Conservation (phyloP, 371 early-diverging fungal genomes). For the Rhizopus delemar region DNA sequence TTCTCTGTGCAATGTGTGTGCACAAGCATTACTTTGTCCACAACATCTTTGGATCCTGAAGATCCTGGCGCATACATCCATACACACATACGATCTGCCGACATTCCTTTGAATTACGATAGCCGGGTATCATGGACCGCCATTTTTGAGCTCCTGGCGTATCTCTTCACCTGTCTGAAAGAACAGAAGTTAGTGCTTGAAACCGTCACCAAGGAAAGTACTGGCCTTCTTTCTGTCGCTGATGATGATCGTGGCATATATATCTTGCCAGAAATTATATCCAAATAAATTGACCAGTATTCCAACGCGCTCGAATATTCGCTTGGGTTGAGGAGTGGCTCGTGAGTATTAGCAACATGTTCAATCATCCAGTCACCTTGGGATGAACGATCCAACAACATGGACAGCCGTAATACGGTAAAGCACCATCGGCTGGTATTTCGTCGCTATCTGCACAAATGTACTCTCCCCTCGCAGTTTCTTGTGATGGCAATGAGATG, state of each 20-base stretch:
- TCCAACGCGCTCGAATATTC: too few relatives aligned
- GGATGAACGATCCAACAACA: too few relatives aligned
- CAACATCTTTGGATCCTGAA: conserved; percentile 5
- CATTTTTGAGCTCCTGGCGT: conserved; percentile 6
- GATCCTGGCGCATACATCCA: conserved; percentile 3
- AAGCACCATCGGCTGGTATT: too few relatives aligned
- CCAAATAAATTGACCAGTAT: too few relatives aligned
- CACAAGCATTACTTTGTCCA: neutral
- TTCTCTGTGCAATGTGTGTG: conserved; percentile 10
- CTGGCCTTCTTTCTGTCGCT: neutral
- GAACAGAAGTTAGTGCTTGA: conserved; percentile 1
- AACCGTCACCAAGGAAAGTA: neutral
- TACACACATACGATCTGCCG: conserved; percentile 5
- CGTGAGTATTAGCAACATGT: too few relatives aligned
- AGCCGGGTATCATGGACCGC: conserved; percentile 5
- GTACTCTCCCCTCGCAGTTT: too few relatives aligned
- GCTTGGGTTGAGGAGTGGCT: too few relatives aligned
- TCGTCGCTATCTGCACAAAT: too few relatives aligned
- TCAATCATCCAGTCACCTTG: too few relatives aligned
- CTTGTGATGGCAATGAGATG: too few relatives aligned
- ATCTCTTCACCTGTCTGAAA: conserved; percentile 5
- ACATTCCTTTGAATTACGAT: conserved; percentile 2
- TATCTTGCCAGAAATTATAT: neutral
- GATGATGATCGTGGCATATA: neutral
- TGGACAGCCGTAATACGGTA: too few relatives aligned